A percentile compares a stretch with the other conserved stretches of the same genome.
Conservation (phyloP, 257 asterid species). For the Leonotis leonurus region DNA sequence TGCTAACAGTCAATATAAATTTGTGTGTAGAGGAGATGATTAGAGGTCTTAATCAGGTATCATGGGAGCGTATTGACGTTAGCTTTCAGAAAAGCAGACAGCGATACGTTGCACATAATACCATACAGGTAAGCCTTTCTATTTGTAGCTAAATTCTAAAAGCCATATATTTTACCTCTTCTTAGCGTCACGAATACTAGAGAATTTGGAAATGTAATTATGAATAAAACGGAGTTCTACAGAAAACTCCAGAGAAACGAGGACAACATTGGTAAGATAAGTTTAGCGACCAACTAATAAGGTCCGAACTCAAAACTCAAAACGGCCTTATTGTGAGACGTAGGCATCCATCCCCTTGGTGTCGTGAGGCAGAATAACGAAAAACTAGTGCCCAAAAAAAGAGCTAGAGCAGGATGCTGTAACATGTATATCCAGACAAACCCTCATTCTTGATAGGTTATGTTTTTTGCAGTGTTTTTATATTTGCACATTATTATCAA, state of each 20-base stretch:
- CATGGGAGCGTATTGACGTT: conserved; percentile 89
- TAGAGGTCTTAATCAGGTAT: conserved; percentile 73
- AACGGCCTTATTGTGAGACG: not conserved
- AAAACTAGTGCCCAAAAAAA: no score
- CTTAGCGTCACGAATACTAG: not conserved
- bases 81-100: conserved; percentile 82
- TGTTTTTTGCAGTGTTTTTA: no score
- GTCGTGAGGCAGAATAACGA: not conserved
- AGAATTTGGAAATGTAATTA: not conserved
- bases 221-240: not conserved
- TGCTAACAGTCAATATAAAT: conserved; percentile 14
- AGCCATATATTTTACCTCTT: not conserved
- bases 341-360: not conserved
- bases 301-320: not conserved
- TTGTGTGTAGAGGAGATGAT: conserved; percentile 77
- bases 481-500: no score
- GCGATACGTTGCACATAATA: conserved; percentile 76
- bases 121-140: conserved; percentile 57
- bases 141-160: not conserved
- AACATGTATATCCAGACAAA: not conserved
- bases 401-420: not conserved
- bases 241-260: not conserved
- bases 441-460: not conserved
- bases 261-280: not conserved
- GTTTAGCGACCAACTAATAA: not conserved